phyloP scores from a whole-genome alignment of 2,329 filamentous ascomycete genomes.

The Epichloe aotearoae region DNA sequence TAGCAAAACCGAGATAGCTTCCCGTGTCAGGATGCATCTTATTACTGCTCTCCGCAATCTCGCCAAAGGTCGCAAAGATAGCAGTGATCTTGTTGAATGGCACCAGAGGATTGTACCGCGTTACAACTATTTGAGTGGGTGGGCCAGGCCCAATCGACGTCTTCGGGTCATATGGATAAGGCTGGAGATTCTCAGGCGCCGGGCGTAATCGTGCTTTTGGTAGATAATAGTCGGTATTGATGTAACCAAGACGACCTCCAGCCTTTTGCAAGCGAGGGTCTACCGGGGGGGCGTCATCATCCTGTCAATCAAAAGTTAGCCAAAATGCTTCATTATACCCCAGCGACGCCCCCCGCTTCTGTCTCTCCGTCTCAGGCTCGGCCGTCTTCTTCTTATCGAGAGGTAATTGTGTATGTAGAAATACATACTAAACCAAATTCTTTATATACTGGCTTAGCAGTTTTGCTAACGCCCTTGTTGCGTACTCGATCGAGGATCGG shows the following conservation, averaged over 20 bases:
- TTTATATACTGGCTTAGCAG: conserved; percentile 46
- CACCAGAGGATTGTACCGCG: conserved; percentile 87
- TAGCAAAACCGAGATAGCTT: conserved; percentile 85
- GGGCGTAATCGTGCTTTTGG: conserved; percentile 58
- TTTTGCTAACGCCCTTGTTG: conserved; percentile 39
- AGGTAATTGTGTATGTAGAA: conserved; percentile 23
- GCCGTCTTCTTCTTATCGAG: conserved; percentile 10
- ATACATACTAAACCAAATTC: conserved; percentile 55
- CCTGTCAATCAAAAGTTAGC: conserved; percentile 51
- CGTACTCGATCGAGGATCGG: conserved; percentile 39
- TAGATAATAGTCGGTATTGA: conserved; percentile 56
- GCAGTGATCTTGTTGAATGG: conserved; percentile 65
- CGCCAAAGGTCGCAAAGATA: conserved; percentile 68
- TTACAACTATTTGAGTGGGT: conserved; percentile 80
- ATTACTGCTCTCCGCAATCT: conserved; percentile 83
- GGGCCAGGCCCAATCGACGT: conserved; percentile 82
- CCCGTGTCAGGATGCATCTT: conserved; percentile 92
- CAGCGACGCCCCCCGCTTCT: conserved; percentile 48
- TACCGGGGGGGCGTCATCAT: conserved; percentile 64
- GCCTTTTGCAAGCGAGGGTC: conserved; percentile 68
- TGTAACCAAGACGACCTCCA: conserved; percentile 50
- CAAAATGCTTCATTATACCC: conserved; percentile 22
- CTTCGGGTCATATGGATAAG: conserved; percentile 68
- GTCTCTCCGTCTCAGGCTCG: not conserved
- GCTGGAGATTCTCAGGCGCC: conserved; percentile 66